phyloP scores from a whole-genome alignment of 2,329 filamentous ascomycete species.

The Colletotrichum sp. region DNA sequence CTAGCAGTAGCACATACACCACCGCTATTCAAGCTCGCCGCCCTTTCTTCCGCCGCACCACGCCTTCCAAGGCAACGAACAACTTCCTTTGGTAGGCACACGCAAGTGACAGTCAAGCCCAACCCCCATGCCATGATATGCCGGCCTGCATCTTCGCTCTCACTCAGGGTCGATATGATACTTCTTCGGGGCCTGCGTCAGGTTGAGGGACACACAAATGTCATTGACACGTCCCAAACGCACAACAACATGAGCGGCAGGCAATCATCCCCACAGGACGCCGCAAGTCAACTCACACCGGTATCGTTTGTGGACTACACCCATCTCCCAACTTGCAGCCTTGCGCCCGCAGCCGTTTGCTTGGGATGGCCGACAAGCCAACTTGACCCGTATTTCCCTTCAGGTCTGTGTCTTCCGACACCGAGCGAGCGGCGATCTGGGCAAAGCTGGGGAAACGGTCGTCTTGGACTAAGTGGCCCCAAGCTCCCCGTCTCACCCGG shows the following conservation, averaged over 20 bases:
- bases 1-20: neutral
- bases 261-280: neutral
- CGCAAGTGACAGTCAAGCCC: neutral
- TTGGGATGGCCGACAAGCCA: neutral
- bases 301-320: neutral
- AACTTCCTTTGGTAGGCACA: neutral
- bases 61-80: neutral
- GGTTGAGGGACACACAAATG: neutral
- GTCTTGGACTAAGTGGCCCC: neutral
- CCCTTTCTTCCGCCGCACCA: neutral
- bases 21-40: neutral
- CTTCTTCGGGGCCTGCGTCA: neutral
- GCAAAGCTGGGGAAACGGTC: neutral
- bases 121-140: neutral
- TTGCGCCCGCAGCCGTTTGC: neutral
- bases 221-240: neutral
- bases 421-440: neutral
- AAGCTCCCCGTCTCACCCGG: neutral
- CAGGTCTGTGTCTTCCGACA: neutral
- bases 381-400: neutral
- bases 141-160: neutral
- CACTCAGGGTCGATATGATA: neutral
- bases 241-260: neutral
- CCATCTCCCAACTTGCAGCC: neutral
- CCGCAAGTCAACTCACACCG: neutral